A percentile compares a stretch with the other conserved stretches of the same genome.
Evolutionary conservation across 441 rosid genomes (phyloP).

Genomic region (Gossypium davidsonii): DNA sequence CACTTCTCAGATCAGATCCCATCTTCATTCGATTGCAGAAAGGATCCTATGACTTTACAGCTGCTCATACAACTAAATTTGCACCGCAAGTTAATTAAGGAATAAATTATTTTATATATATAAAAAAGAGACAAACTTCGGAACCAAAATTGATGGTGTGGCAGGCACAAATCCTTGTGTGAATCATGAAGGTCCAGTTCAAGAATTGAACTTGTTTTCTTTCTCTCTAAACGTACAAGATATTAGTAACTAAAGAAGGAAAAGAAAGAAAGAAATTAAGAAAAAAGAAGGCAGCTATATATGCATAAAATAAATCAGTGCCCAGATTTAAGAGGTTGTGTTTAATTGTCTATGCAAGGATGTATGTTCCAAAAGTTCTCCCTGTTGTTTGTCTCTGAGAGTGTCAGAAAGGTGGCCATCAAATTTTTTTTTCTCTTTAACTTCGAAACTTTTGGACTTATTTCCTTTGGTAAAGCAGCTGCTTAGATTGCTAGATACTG

Average conservation of each 20-base stretch:
- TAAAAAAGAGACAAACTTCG: conserved; percentile 11
- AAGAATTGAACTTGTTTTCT: not conserved
- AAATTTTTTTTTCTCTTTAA: not conserved
- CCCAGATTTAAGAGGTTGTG: not conserved
- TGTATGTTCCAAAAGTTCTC: not conserved
- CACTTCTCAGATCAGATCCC: conserved; percentile 35
- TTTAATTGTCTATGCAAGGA: not conserved
- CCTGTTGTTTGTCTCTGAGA: conserved; percentile 5
- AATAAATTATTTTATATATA: not conserved
- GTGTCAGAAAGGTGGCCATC: conserved; percentile 5
- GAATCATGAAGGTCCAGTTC: conserved; percentile 6
- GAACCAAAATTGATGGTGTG: conserved; percentile 9
- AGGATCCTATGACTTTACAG: not conserved
- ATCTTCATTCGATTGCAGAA: conserved; percentile 19
- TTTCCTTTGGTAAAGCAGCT: not conserved
- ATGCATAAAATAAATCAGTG: not conserved
- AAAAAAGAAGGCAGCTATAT: not conserved
- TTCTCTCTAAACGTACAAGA: conserved; percentile 7
- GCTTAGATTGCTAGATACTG: conserved; percentile 5
- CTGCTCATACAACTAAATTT: conserved; percentile 5
- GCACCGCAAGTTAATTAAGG: conserved; percentile 1
- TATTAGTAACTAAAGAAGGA: not conserved
- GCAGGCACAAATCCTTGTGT: conserved; percentile 7
- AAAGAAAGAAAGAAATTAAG: not conserved
- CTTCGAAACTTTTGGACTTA: not conserved